phyloP scores from a whole-genome alignment of 2,329 filamentous ascomycete species.

The Talaromyces atroroseus region DNA sequence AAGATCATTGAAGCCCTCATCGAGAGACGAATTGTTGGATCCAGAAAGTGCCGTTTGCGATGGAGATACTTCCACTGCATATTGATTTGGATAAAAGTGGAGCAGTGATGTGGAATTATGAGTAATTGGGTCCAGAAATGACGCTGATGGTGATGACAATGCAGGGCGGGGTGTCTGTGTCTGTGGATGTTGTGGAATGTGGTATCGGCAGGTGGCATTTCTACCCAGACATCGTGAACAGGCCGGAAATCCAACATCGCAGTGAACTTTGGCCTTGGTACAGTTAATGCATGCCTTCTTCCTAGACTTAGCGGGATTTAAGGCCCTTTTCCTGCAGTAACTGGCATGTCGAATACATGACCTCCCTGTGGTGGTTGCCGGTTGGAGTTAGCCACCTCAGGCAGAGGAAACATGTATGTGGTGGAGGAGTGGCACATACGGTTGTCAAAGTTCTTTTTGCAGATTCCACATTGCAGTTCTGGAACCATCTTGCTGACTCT shows the following conservation, averaged over 20 bases:
- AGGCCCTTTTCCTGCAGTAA: neutral
- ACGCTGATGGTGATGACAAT: neutral
- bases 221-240: slow-evolving; percentile 3
- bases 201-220: slow-evolving; percentile 2
- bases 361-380: neutral
- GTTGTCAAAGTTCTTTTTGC: neutral
- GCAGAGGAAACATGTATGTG: no score
- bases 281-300: neutral
- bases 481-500: neutral
- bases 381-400: neutral
- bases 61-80: neutral
- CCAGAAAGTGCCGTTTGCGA: neutral
- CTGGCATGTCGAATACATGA: slow-evolving; percentile 2
- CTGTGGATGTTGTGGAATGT: neutral
- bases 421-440: neutral
- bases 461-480: neutral
- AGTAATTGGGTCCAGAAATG: neutral
- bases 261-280: slow-evolving; percentile 1
- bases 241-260: neutral
- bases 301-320: neutral
- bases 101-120: neutral
- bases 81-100: neutral
- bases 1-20: neutral
- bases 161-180: neutral
- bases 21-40: neutral